phyloP scores from a whole-genome alignment of 2,329 filamentous ascomycete species.

The Aspergillus pseudonomiae region DNA sequence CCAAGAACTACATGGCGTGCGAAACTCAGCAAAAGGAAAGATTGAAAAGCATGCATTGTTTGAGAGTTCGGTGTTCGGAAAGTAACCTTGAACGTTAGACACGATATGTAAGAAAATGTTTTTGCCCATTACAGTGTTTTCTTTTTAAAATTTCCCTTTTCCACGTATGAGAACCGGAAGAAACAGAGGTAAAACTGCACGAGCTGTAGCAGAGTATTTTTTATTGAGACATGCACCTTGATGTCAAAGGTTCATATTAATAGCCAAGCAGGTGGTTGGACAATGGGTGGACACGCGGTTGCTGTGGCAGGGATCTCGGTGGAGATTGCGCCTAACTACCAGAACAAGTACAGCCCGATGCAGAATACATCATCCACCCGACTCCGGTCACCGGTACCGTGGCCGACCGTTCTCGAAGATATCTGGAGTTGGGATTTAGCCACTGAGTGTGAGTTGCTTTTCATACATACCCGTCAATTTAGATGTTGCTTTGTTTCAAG shows the following conservation, averaged over 20 bases:
- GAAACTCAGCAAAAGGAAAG: too few species aligned
- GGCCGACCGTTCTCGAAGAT: background rate
- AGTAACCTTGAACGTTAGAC: too few species aligned
- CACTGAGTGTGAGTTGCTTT: background rate
- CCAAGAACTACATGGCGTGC: too few species aligned
- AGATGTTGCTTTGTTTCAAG: background rate
- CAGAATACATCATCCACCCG: constrained; percentile 16
- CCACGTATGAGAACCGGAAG: background rate
- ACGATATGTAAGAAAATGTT: background rate
- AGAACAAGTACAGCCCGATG: constrained; percentile 10
- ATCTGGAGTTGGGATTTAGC: background rate
- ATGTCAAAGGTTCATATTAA: constrained; percentile 2
- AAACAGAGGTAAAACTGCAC: background rate
- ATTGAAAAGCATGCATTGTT: background rate
- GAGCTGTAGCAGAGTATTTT: background rate
- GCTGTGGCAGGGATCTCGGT: constrained; percentile 38
- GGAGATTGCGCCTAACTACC: constrained; percentile 29
- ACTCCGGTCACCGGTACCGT: constrained; percentile 1
- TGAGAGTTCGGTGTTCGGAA: background rate
- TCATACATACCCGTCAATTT: background rate
- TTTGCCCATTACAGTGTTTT: background rate
- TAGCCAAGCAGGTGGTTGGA: constrained; percentile 17
- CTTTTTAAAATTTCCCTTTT: background rate
- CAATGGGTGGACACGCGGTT: constrained; percentile 24
- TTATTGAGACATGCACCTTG: background rate